A percentile compares a stretch with the other conserved stretches of the same genome.
phyloP scores from a whole-genome alignment of 1,284 basidiomycete species.

The Marasmius fiardii region DNA sequence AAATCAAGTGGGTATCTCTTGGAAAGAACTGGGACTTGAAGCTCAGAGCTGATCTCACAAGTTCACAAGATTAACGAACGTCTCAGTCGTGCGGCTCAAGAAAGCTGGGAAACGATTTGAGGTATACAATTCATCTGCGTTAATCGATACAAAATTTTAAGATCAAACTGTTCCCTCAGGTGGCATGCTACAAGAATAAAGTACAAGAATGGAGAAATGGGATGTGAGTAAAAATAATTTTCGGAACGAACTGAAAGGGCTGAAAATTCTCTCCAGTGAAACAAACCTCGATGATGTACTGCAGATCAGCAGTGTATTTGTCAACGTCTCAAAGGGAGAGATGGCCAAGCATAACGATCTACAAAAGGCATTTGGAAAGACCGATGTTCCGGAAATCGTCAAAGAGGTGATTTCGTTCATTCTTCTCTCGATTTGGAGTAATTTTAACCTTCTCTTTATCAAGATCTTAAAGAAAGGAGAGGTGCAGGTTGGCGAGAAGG shows the following conservation, averaged over 20 bases:
- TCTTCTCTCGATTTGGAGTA: not conserved
- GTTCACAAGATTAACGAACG: constrained; percentile 81
- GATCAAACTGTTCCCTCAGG: constrained; percentile 40
- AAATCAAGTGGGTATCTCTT: constrained; percentile 65
- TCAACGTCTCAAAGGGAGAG: constrained; percentile 96
- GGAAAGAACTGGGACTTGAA: not conserved
- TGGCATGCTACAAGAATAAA: constrained; percentile 99
- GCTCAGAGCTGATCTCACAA: constrained; percentile 13
- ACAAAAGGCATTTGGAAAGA: constrained; percentile 86
- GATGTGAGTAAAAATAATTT: constrained; percentile 51
- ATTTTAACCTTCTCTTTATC: not conserved
- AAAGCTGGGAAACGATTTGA: constrained; percentile 98
- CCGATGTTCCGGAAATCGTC: constrained; percentile 71
- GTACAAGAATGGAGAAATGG: constrained; percentile 95
- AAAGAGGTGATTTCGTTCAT: constrained; percentile 61
- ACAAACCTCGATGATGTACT: constrained; percentile 94
- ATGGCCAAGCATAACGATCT: constrained; percentile 88
- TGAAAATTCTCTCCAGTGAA: constrained; percentile 54
- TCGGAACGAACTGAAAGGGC: not conserved
- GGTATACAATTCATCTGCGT: too few relatives aligned
- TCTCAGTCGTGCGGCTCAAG: constrained; percentile 92
- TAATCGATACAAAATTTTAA: not conserved
- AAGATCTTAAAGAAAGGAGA: constrained; percentile 96
- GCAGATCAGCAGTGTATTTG: constrained; percentile 95
- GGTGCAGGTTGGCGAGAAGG: constrained; percentile 96